These are phyloP conservation scores for Neonectria sp. DNA, from an alignment of 2,329 filamentous ascomycete genomes.

Conservation along the genomic window DNA sequence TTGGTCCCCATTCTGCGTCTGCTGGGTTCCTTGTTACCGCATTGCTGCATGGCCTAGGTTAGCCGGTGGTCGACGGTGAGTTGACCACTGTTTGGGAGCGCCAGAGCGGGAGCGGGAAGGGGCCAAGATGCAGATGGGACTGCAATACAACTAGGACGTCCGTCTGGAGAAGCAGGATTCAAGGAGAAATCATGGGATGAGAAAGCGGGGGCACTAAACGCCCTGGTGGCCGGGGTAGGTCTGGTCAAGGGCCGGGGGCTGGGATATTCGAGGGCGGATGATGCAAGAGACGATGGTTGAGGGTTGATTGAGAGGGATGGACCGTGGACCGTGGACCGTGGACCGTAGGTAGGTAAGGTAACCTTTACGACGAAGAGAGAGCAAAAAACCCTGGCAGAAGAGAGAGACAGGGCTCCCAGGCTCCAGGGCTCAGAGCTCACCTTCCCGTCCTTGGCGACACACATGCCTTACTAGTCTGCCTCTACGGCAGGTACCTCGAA, in stretches of 20 bases:
- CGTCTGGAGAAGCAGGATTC: constrained; percentile 5
- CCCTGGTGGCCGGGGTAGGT: constrained; percentile 37
- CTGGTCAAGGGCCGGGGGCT: constrained; percentile 34
- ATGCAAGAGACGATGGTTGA: constrained; percentile 44
- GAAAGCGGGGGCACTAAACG: constrained; percentile 27
- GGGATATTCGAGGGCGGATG: constrained; percentile 34
- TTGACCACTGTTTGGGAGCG: constrained; percentile 23
- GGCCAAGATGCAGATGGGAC: constrained; percentile 19
- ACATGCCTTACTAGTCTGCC: constrained; percentile 30
- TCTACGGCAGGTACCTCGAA: constrained; percentile 32
- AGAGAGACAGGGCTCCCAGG: not conserved
- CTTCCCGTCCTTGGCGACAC: constrained; percentile 30
- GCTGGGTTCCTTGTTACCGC: constrained; percentile 26
- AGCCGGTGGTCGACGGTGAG: constrained; percentile 24
- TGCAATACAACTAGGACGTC: constrained; percentile 24
- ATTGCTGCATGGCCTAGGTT: constrained; percentile 21
- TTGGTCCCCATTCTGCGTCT: constrained; percentile 21
- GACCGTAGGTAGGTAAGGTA: not conserved
- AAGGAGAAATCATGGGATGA: constrained; percentile 31
- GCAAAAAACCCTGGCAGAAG: constrained; percentile 8
- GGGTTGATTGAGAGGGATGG: constrained; percentile 36
- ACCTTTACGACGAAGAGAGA: constrained; percentile 4
- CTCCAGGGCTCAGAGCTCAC: constrained; percentile 13
- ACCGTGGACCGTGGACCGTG: constrained; percentile 11
- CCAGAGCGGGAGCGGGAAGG: constrained; percentile 17